Base-by-base conservation (phyloP, 139 green algal species). In the Auxenochlorella pyrenoidosa region DNA sequence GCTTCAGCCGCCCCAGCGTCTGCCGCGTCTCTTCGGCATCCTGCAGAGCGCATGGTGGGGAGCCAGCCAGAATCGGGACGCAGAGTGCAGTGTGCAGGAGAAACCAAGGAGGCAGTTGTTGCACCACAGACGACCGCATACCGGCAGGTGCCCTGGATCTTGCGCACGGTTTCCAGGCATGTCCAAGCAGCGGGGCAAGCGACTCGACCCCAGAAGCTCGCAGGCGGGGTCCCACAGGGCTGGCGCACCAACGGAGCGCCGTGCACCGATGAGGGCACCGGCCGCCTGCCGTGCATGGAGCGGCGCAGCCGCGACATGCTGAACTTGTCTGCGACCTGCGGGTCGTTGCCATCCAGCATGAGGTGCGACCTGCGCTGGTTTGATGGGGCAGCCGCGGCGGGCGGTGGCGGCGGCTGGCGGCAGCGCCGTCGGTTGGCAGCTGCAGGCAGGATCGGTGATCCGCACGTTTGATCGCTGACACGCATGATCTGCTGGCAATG, bases 11-110 rank as follows among this genome's bases (percentile, higher is more conserved):
- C 65, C 85, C 90, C 66, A 93, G 79, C 44, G 76, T 72, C 81
- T 93, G 86, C 41, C 88, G 84, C 34, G 77, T 91, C 73, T 92
- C 89, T 82, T 93, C 83, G 0, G 80, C 80, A 65, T 85, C 80
- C 80, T 85, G 80, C 28, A 0, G 65, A 12, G 22, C n/a, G n/a
- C n/a, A n/a, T n/a, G n/a, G n/a, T n/a, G n/a, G n/a, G n/a, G n/a
- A n/a, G n/a, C n/a, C n/a, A n/a, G n/a, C n/a, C n/a, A n/a, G n/a
- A n/a, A n/a, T n/a, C n/a, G n/a, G n/a, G n/a, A n/a, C n/a, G n/a
- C n/a, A n/a, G n/a, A n/a, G n/a, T n/a, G n/a, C n/a, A n/a, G n/a
- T n/a, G n/a, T n/a, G n/a, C n/a, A n/a, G n/a, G n/a, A n/a, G n/a
- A n/a, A n/a, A n/a, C n/a, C n/a, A n/a, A n/a, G n/a, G n/a, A n/a